Evolutionary conservation across 192 early-diverging fungal genomes (phyloP).

Genomic region (Dissophora ornata): DNA sequence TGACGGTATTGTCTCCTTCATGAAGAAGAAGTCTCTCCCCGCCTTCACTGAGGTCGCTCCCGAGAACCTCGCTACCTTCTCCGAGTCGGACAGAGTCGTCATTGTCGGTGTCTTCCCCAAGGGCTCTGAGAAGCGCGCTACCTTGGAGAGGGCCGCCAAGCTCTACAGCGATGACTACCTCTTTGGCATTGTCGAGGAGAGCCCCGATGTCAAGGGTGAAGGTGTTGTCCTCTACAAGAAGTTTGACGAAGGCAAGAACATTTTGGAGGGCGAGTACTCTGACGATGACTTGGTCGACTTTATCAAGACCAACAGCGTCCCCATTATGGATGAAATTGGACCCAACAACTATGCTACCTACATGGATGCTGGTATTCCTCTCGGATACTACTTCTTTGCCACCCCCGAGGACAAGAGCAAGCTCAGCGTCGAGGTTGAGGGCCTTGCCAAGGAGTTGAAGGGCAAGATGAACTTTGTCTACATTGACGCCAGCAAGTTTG

Average conservation of each 20-base stretch:
- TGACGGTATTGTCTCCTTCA: slow-evolving; percentile 88
- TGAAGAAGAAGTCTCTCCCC: slow-evolving; percentile 94
- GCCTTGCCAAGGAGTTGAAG: slow-evolving; percentile 85
- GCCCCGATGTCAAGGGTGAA: slow-evolving; percentile 55
- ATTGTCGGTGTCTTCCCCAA: slow-evolving; percentile 85
- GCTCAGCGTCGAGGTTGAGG: slow-evolving; percentile 70
- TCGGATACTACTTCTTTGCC: slow-evolving; percentile 90
- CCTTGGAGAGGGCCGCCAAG: slow-evolving; percentile 78
- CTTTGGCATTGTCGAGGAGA: slow-evolving; percentile 84
- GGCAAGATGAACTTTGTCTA: slow-evolving; percentile 93
- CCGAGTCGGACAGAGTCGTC: slow-evolving; percentile 88
- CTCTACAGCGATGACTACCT: slow-evolving; percentile 85
- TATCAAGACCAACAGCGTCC: slow-evolving; percentile 84
- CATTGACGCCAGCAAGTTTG: slow-evolving; percentile 89
- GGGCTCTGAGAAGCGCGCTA: slow-evolving; percentile 72
- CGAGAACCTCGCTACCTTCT: slow-evolving; percentile 80
- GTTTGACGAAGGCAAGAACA: slow-evolving; percentile 88
- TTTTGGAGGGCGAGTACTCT: slow-evolving; percentile 70
- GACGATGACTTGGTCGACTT: slow-evolving; percentile 72
- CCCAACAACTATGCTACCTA: slow-evolving; percentile 91
- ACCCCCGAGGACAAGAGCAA: slow-evolving; percentile 68
- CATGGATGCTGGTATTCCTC: slow-evolving; percentile 87
- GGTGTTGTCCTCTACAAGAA: slow-evolving; percentile 88
- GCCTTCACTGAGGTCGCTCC: slow-evolving; percentile 76
- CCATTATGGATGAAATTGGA: slow-evolving; percentile 90